Base-by-base conservation (phyloP, 2,329 filamentous ascomycete genomes). In the Cladosporium sp. region DNA sequence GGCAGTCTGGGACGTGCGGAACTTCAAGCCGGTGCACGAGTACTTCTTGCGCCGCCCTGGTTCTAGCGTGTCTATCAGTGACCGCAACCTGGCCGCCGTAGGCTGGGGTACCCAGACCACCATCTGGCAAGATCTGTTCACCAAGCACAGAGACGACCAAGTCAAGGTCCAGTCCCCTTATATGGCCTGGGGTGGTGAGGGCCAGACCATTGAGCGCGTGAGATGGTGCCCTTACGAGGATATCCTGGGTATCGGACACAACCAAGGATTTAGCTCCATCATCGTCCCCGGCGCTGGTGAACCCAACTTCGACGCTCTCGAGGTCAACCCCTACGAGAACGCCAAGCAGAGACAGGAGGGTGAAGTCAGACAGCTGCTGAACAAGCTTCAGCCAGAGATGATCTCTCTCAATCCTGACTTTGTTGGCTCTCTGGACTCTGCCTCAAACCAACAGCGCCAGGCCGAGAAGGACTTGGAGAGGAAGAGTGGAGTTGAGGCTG, bases 351-450 rank as follows among this genome's bases (percentile, higher is more conserved):
- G 93, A 62, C 91, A 95, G 70, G 93, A 99, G 71, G 80, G 80
- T 44, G 93, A 99, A 70, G 90, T 99, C 68, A 89, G 88, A 74
- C 78, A 81, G 11, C 78, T 99, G 57, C 82, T 99, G 61, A 95
- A 95, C 77, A 99, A 99, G 75, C 78, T 99, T 42, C 84, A 91
- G 63, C 92, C 93, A 3, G 92, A 96, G 65, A 99, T 97, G 89
- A 99, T 99, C 56, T 88, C 89, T 1, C 76, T 99, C 18, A 86
- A 99, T 66, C 92, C 93, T 59, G 87, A 93, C 69, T 95, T 90
- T 65, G 83, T 99, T 61, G 93, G 93, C 50, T 89, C 84, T 59
- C 77, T 99, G 27, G 91, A 99, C 66, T 75, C 90, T 51, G 81
- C 88, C 44, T 89, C 86, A 30, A 83, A 91, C 54, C 80, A 88